phyloP scores from a whole-genome alignment of 441 rosid genomes.

The Capsella rubella region DNA sequence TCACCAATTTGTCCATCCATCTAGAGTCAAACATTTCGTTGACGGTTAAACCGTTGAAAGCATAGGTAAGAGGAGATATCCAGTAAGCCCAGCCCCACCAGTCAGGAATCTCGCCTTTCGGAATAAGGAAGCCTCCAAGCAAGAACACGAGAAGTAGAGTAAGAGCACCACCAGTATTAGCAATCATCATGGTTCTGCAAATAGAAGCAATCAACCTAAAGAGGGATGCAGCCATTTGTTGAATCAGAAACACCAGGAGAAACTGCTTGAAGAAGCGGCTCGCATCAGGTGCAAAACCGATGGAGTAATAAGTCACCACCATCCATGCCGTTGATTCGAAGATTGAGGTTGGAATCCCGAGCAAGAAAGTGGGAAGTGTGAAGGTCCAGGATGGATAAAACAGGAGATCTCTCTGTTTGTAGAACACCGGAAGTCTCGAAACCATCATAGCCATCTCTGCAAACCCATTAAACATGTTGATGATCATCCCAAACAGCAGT shows the following conservation, averaged over 20 bases:
- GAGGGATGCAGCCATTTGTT: constrained; percentile 82
- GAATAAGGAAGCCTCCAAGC: constrained; percentile 87
- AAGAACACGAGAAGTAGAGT: constrained; percentile 65
- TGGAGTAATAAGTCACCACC: constrained; percentile 64
- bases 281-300: constrained; percentile 83
- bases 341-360: constrained; percentile 66
- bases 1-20: constrained; percentile 78
- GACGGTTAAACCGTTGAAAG: constrained; percentile 67
- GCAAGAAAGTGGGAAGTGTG: constrained; percentile 74
- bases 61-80: constrained; percentile 81
- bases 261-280: constrained; percentile 86
- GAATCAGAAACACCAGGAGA: constrained; percentile 62
- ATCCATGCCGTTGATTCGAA: constrained; percentile 72
- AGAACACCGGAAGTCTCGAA: constrained; percentile 83
- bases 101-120: constrained; percentile 65
- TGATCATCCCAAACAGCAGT: constrained; percentile 61
- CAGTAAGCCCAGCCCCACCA: constrained; percentile 97
- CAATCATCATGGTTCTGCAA: constrained; percentile 83
- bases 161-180: constrained; percentile 79
- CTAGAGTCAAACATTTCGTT: constrained; percentile 82
- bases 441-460: constrained; percentile 73
- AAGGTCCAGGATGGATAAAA: constrained; percentile 88
- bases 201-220: constrained; percentile 74
- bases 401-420: constrained; percentile 89
- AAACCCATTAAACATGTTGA: constrained; percentile 85